Percentiles rank a stretch among this genome's conserved stretches.
Evolutionary conservation across 108 stramenopile species (phyloP).

Genomic region (Skeletonema potamos): DNA sequence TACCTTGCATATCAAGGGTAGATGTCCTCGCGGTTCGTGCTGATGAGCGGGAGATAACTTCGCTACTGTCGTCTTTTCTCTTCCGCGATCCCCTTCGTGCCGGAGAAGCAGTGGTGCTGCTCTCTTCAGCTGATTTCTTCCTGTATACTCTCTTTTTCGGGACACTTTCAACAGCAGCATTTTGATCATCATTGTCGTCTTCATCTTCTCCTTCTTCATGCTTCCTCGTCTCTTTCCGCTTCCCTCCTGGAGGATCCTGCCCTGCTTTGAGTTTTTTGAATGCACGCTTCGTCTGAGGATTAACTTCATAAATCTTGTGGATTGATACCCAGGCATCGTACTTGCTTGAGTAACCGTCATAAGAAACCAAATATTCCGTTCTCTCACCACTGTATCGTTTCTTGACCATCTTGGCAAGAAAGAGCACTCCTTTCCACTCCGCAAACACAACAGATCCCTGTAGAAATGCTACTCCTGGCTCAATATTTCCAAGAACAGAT

Average conservation of each 20-base stretch:
- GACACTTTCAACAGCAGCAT: background rate
- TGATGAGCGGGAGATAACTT: constrained; percentile 1
- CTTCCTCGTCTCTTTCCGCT: constrained; percentile 16
- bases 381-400: constrained; percentile 40
- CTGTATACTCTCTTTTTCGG: constrained; percentile 1
- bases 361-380: constrained; percentile 43
- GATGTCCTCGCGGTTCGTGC: background rate
- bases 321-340: constrained; percentile 53
- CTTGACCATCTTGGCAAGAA: constrained; percentile 55
- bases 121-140: constrained; percentile 3
- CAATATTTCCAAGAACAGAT: constrained; percentile 22
- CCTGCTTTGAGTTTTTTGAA: constrained; percentile 36
- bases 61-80: constrained; percentile 17
- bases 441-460: constrained; percentile 51
- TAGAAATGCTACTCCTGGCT: constrained; percentile 48
- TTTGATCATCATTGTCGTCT: constrained; percentile 5
- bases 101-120: constrained; percentile 8
- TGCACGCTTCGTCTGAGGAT: constrained; percentile 44
- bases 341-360: constrained; percentile 42
- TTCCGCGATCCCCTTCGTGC: constrained; percentile 22
- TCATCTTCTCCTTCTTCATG: constrained; percentile 7
- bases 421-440: constrained; percentile 33
- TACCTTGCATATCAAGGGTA: constrained; percentile 34
- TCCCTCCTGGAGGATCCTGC: background rate
- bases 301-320: constrained; percentile 48